These are phyloP conservation scores for Cutaneotrichosporon curvatum DNA, from an alignment of 1,284 basidiomycete species.

Conservation along the genomic window DNA sequence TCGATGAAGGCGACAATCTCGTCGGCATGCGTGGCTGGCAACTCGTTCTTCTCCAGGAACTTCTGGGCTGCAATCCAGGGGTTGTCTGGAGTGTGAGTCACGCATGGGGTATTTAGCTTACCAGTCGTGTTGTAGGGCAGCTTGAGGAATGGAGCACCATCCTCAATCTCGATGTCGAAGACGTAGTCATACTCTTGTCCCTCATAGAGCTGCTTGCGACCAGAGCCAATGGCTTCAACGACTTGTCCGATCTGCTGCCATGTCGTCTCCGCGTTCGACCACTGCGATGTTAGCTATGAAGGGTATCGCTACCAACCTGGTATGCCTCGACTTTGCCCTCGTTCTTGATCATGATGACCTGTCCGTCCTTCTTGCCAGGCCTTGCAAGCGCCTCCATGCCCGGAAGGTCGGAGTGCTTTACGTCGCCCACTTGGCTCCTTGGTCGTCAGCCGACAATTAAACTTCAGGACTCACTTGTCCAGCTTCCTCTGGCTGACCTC, in stretches of 20 bases:
- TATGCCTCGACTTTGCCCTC: constrained; percentile 75
- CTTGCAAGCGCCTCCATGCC: constrained; percentile 68
- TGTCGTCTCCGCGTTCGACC: constrained; percentile 60
- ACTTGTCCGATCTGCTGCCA: constrained; percentile 97
- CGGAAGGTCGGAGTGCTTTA: constrained; percentile 81
- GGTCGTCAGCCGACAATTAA: neutral
- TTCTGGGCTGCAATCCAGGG: constrained; percentile 82
- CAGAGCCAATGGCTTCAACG: constrained; percentile 82
- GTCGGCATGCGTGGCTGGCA: constrained; percentile 76
- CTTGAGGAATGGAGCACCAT: constrained; percentile 86
- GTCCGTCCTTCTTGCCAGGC: constrained; percentile 81
- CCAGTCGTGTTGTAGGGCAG: constrained; percentile 86
- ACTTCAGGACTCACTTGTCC: constrained; percentile 35
- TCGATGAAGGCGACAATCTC: constrained; percentile 92
- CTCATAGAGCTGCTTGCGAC: constrained; percentile 76
- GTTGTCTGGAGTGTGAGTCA: constrained; percentile 60
- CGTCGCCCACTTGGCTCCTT: constrained; percentile 78
- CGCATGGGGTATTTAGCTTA: constrained; percentile 39
- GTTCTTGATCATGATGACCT: constrained; percentile 83
- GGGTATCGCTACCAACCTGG: constrained; percentile 46
- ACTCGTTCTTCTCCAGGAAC: constrained; percentile 77
- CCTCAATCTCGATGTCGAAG: constrained; percentile 93
- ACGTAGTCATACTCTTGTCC: constrained; percentile 98
- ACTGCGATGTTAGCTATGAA: constrained; percentile 49
- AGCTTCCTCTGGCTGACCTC: constrained; percentile 54